Base-by-base conservation (phyloP, 1,284 basidiomycete species). In the Pholiota adiposa region DNA sequence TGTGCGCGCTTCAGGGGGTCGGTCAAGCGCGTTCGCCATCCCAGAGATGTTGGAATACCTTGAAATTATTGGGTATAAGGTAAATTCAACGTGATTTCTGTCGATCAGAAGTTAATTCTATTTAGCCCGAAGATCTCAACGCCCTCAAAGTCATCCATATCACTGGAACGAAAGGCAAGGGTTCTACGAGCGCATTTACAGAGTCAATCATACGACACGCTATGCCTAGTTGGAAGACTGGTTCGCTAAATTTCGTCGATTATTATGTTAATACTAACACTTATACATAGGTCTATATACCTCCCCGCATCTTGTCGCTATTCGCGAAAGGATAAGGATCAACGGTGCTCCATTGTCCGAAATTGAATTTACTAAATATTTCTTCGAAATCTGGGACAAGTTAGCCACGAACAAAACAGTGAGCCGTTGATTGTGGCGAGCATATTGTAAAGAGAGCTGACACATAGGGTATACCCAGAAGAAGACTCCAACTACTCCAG, bases 101-200 rank as follows among this genome's bases (percentile, higher is more conserved):
- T 54, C 31, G 51, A 50, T n/a, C 9, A 11, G 29, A 44, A 46
- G 43, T 23, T 65, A 59, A 56, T 40, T 38, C 43, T 51, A 65
- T 56, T 54, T 71, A 94, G 94, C 86, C 92, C 25, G 77, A 84
- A 55, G 90, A 96, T 67, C 81, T 99, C 54, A 96, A 99, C 73
- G 77, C 78, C 50, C 81, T 99, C 63, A 97, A 98, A 74, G 94
- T 96, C 57, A 86, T 99, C 33, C 97, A 99, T 78, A 90, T 99
- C 69, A 97, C 97, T 12, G 97, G 97, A 2, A 99, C 97, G 4
- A 99, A 99, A 77, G 97, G 97, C 48, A 99, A 99, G 74, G 97
- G 97, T 2, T 98, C 96, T 2, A 97, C 97, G 0, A 94, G 93
- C 59, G 97, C 97, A 1, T 99, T 99, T 69, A 84, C 86, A 2